A percentile compares a stretch with the other conserved stretches of the same genome.
Evolutionary conservation across 306 rosid species (phyloP).

Genomic region (Argentina anserina): DNA sequence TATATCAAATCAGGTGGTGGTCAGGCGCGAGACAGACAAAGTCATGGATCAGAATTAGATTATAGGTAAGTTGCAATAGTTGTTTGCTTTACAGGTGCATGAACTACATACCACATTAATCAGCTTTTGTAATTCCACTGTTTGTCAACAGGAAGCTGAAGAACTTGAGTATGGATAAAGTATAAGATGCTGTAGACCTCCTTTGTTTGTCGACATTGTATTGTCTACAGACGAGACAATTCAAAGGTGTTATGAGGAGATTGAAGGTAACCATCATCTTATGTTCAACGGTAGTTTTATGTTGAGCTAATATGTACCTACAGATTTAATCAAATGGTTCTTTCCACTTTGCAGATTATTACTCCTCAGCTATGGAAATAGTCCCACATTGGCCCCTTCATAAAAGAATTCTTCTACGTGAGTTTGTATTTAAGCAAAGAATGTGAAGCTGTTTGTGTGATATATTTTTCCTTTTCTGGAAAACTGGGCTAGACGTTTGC

Average conservation of each 20-base stretch:
- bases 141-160: conserved; percentile 13
- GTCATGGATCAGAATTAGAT: conserved; percentile 18
- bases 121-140: background rate
- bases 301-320: background rate
- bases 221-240: background rate
- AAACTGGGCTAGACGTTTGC: background rate
- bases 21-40: conserved; percentile 32
- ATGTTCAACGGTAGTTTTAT: background rate
- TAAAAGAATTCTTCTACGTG: background rate
- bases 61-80: conserved; percentile 12
- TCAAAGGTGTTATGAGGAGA: no score
- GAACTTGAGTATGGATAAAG: conserved; percentile 7
- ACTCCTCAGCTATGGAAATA: background rate
- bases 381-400: background rate
- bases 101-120: background rate
- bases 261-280: background rate
- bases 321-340: background rate
- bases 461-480: background rate
- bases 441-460: background rate
- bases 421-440: background rate
- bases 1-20: conserved; percentile 44
- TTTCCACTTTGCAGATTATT: background rate
- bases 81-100: conserved; percentile 14
- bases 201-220: background rate
- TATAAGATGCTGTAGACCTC: background rate